Evolutionary conservation across 805 yeast genomes (phyloP), one percentile per base, ranked within the genome.

Genomic region (Ogataea paraovalis): DNA sequence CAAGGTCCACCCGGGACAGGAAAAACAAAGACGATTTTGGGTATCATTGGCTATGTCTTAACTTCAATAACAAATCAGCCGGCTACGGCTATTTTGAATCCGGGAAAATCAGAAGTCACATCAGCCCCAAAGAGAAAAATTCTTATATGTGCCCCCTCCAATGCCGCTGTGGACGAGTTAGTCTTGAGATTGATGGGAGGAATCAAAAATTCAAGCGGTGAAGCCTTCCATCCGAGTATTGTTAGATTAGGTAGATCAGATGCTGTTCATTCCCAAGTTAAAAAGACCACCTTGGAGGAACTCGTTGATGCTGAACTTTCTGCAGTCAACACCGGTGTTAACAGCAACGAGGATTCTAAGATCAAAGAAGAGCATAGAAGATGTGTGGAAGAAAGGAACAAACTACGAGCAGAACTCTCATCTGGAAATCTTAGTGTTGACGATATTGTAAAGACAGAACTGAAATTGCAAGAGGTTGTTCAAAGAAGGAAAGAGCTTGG

Each of bases 1-100:
- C 99, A 94, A 68, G 99, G 97, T 48, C 99, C 99, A 0, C 99
- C 99, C 0, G 99, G 99, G 66, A 92, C 98, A 0, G 99, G 99
- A 72, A 94, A 94, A 65, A 95, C 99, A 1, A 95, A 92, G 63
- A 94, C 99, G 0, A 94, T 95, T 68, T 65, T 94, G 40, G 97
- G 97, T 21, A 83, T 92, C 43, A 79, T 92, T 28, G 97, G 97
- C 0, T 80, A 89, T 46, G 80, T 82, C 50, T 64, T 87, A 39
- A 76, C 87, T 0, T 52, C 63, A 22, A 37, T 49, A 43, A 46
- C 49, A 3, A 28, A 43, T 2, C 48, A 39, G 14, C 39, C 53
- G 0, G 47, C 40, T 9, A 39, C 42, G 21, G 30, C 44, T 3
- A 53, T 55, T 9, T 9, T 48, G 2, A 45, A 40, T 9, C 55